These are phyloP conservation scores for Cucurbita maxima DNA, from an alignment of 306 rosid genomes.

Conservation along the genomic window DNA sequence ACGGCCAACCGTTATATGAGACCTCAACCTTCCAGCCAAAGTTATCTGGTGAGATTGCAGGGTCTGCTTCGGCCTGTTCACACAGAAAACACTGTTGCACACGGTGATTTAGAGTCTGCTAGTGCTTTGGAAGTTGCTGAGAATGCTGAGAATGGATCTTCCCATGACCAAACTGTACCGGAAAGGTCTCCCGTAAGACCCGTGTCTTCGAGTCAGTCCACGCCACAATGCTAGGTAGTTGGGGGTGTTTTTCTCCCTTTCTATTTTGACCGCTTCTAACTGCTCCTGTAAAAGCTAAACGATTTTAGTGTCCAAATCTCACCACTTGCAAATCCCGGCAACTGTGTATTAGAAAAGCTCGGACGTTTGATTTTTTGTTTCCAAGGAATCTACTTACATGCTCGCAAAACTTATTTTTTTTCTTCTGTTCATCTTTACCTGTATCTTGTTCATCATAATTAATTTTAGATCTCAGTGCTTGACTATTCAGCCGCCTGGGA, in stretches of 20 bases:
- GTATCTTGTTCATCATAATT: not conserved
- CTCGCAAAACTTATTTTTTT: not conserved
- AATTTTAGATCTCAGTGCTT: not conserved
- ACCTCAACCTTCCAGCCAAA: constrained; percentile 74
- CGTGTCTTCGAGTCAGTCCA: constrained; percentile 20
- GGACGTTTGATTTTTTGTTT: not conserved
- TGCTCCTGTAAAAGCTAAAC: constrained; percentile 20
- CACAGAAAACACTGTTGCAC: constrained; percentile 38
- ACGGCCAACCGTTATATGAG: constrained; percentile 60
- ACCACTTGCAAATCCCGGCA: constrained; percentile 8
- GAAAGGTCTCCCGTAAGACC: constrained; percentile 18
- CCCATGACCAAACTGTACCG: constrained; percentile 16
- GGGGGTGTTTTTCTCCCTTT: constrained; percentile 2
- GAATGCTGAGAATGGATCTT: constrained; percentile 50
- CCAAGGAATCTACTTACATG: not conserved
- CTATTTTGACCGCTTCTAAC: constrained; percentile 30
- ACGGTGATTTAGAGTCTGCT: constrained; percentile 23
- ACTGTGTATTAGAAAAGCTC: not conserved
- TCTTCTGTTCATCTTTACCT: not conserved
- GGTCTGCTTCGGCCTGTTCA: constrained; percentile 64
- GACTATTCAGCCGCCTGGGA: not conserved
- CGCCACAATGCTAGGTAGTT: constrained; percentile 26
- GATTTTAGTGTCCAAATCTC: constrained; percentile 18
- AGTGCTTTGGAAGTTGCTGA: constrained; percentile 35
- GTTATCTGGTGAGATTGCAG: constrained; percentile 67